A percentile compares a stretch with the other conserved stretches of the same genome.
These are phyloP conservation scores for Moniliophthora roreri DNA, from an alignment of 1,284 basidiomycete genomes.

Conservation along the genomic window DNA sequence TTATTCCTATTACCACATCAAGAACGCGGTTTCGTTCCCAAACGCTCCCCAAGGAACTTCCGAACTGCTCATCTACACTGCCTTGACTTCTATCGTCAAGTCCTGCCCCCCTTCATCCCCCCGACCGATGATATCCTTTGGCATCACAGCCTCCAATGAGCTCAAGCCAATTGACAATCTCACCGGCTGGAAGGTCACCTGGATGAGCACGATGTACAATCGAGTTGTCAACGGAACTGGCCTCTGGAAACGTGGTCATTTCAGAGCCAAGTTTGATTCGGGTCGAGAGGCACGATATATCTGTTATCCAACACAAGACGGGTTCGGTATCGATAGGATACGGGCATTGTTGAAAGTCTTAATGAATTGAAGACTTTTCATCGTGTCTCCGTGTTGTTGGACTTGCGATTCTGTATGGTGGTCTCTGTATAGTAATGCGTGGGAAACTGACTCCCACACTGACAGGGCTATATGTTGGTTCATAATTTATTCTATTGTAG, in stretches of 20 bases:
- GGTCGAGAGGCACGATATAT: constrained; percentile 40
- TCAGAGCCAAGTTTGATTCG: constrained; percentile 45
- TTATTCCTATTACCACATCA: constrained; percentile 39
- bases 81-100: constrained; percentile 35
- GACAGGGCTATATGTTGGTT: too few species aligned
- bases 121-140: constrained; percentile 37
- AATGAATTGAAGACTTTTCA: constrained; percentile 32
- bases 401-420: too few species aligned
- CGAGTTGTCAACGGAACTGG: constrained; percentile 35
- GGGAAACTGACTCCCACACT: too few species aligned
- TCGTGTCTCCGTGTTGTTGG: too few species aligned
- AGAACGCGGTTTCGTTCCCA: constrained; percentile 46
- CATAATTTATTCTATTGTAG: too few species aligned
- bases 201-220: constrained; percentile 37
- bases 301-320: constrained; percentile 39
- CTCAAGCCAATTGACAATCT: constrained; percentile 38
- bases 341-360: constrained; percentile 35
- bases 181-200: constrained; percentile 40
- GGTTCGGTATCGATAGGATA: constrained; percentile 40
- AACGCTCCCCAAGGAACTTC: constrained; percentile 46
- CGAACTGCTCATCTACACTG: constrained; percentile 42
- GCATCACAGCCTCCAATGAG: constrained; percentile 37
- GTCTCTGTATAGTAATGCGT: too few species aligned
- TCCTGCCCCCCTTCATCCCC: constrained; percentile 11
- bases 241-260: constrained; percentile 37